phyloP scores from a whole-genome alignment of 192 early-diverging fungal genomes.

The Backusella westeae region DNA sequence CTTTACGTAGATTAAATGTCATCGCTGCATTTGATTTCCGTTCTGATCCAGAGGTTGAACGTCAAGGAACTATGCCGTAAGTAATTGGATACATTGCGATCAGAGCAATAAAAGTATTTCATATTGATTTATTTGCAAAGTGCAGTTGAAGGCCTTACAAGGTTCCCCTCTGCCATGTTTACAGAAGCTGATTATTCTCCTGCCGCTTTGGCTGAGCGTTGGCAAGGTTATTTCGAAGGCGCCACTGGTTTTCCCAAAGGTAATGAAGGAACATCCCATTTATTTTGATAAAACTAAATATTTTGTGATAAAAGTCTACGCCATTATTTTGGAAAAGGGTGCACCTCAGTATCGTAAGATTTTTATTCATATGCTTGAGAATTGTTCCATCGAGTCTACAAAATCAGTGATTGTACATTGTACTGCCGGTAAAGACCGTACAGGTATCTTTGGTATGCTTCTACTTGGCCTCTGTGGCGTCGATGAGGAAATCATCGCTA shows the following conservation, averaged over 20 bases:
- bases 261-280: background rate
- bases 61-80: conserved; percentile 41
- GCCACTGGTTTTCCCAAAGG: conserved; percentile 48
- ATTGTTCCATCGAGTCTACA: conserved; percentile 26
- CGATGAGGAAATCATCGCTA: conserved; percentile 63
- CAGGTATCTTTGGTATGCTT: conserved; percentile 59
- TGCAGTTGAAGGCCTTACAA: conserved; percentile 34
- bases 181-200: conserved; percentile 55
- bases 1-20: conserved; percentile 46
- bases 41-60: conserved; percentile 49
- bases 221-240: conserved; percentile 55
- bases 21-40: conserved; percentile 54
- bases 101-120: background rate
- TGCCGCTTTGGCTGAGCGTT: conserved; percentile 49
- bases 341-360: conserved; percentile 40
- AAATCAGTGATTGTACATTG: conserved; percentile 63
- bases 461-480: conserved; percentile 61
- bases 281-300: background rate
- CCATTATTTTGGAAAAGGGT: conserved; percentile 45
- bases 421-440: conserved; percentile 71
- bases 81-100: background rate
- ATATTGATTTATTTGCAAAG: conserved; percentile 15
- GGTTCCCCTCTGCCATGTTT: conserved; percentile 51
- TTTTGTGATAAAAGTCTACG: conserved; percentile 32
- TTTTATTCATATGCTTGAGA: conserved; percentile 44